A percentile compares a stretch with the other conserved stretches of the same genome.
Conservation (phyloP, 176 grass and related monocot species). For the Bromus sterilis region DNA sequence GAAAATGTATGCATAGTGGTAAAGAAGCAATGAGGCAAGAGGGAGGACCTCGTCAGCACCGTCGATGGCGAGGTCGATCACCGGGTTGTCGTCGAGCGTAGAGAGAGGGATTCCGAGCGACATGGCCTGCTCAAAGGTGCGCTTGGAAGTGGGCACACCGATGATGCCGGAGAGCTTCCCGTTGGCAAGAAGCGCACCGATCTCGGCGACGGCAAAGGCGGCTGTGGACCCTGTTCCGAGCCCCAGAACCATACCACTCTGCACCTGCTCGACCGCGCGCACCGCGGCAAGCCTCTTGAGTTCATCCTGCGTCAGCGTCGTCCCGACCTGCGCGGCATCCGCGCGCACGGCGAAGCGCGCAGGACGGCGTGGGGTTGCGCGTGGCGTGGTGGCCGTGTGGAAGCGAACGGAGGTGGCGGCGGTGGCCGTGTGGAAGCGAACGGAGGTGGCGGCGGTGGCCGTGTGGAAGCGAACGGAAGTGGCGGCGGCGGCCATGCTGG, state of each 20-base stretch:
- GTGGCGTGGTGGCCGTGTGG: slow-evolving; percentile 5
- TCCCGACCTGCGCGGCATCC: slow-evolving; percentile 49
- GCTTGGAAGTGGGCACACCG: slow-evolving; percentile 88
- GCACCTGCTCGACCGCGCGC: slow-evolving; percentile 86
- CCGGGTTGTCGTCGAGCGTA: slow-evolving; percentile 88
- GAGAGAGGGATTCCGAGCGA: slow-evolving; percentile 89
- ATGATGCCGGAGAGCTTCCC: slow-evolving; percentile 78
- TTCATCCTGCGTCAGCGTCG: too few relatives aligned
- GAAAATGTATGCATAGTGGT: too few relatives aligned
- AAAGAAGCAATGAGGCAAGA: too few relatives aligned
- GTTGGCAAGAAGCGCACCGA: slow-evolving; percentile 59
- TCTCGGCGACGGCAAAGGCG: slow-evolving; percentile 87
- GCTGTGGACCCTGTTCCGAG: slow-evolving; percentile 96
- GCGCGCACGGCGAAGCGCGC: slow-evolving; percentile 30
- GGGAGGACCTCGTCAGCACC: slow-evolving; percentile 86
- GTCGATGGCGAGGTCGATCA: slow-evolving; percentile 88
- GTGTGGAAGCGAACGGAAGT: slow-evolving; percentile 35
- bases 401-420: slow-evolving; percentile 35
- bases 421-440: slow-evolving; percentile 28
- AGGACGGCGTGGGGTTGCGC: neutral
- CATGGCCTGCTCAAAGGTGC: slow-evolving; percentile 88
- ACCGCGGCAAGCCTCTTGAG: slow-evolving; percentile 85
- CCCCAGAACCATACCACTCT: slow-evolving; percentile 91
- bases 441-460: slow-evolving; percentile 10
- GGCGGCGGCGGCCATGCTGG: slow-evolving; percentile 23